Percentiles rank a stretch among this genome's conserved stretches.
These are phyloP conservation scores for Euclidium syriacum DNA, from an alignment of 345 rosid species.

Conservation along the genomic window DNA sequence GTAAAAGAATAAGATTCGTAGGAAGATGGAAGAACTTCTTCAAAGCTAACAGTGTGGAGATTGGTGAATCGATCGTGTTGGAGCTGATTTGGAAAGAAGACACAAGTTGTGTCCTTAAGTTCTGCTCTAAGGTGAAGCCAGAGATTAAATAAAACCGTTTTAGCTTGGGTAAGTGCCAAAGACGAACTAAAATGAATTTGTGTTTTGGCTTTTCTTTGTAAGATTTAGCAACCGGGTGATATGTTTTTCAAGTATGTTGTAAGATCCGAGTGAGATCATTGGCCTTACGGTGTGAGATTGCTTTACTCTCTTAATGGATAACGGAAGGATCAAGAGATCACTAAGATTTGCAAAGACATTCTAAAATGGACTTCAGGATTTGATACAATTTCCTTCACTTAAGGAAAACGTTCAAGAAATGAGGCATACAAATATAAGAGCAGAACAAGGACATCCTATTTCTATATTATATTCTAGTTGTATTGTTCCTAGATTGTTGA, in stretches of 20 bases:
- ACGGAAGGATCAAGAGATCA: no score
- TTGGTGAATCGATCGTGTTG: not conserved
- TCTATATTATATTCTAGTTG: no score
- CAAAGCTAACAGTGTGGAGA: not conserved
- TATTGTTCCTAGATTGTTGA: no score
- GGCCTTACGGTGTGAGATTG: not conserved
- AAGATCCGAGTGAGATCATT: not conserved
- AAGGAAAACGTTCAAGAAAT: no score
- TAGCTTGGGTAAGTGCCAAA: not conserved
- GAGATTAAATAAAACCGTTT: not conserved
- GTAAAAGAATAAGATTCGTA: not conserved
- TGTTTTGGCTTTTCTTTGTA: not conserved
- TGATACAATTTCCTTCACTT: no score
- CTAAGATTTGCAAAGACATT: no score
- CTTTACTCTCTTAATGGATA: no score
- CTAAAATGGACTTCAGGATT: no score
- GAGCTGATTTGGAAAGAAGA: not conserved
- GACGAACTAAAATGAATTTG: not conserved
- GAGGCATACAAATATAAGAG: no score
- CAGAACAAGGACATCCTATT: no score
- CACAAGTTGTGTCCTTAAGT: not conserved
- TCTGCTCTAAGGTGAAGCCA: not conserved
- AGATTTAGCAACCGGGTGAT: not conserved
- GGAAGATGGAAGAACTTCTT: constrained; percentile 4
- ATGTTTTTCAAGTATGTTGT: not conserved